phyloP scores from a whole-genome alignment of 73 alveolate species.

The Blepharisma japonicum region DNA sequence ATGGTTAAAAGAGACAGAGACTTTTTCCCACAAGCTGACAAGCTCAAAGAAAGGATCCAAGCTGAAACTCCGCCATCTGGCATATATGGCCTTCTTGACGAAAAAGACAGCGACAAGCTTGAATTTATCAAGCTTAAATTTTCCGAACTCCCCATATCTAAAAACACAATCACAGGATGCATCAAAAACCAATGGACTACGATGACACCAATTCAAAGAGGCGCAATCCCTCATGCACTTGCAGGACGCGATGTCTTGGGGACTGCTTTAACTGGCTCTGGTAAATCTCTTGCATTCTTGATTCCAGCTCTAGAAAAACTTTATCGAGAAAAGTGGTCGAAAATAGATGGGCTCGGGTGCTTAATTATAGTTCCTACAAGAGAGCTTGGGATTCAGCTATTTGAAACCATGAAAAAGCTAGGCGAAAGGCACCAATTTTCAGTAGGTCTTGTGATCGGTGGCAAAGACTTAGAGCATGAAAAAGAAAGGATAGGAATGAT shows the following conservation, averaged over 20 bases:
- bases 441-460: constrained; percentile 87
- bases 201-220: constrained; percentile 91
- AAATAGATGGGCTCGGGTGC: constrained; percentile 82
- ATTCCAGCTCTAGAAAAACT: constrained; percentile 74
- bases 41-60: constrained; percentile 17
- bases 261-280: constrained; percentile 89
- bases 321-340: constrained; percentile 57
- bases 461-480: constrained; percentile 67
- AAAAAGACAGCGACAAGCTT: constrained; percentile 35
- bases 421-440: constrained; percentile 65
- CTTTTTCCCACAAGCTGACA: background rate
- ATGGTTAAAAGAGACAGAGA: background rate
- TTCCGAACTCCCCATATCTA: constrained; percentile 73
- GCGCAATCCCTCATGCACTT: constrained; percentile 86
- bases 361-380: constrained; percentile 79
- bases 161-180: constrained; percentile 51
- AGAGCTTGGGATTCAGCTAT: constrained; percentile 81
- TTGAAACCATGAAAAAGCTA: constrained; percentile 71
- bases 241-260: constrained; percentile 87
- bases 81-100: constrained; percentile 37
- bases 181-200: constrained; percentile 35
- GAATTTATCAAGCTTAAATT: constrained; percentile 65
- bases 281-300: constrained; percentile 76
- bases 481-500: constrained; percentile 48
- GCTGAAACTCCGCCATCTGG: constrained; percentile 39